A percentile compares a stretch with the other conserved stretches of the same genome.
Evolutionary conservation across 1,139 yeast genomes (phyloP).

Genomic region (Candida sp.): DNA sequence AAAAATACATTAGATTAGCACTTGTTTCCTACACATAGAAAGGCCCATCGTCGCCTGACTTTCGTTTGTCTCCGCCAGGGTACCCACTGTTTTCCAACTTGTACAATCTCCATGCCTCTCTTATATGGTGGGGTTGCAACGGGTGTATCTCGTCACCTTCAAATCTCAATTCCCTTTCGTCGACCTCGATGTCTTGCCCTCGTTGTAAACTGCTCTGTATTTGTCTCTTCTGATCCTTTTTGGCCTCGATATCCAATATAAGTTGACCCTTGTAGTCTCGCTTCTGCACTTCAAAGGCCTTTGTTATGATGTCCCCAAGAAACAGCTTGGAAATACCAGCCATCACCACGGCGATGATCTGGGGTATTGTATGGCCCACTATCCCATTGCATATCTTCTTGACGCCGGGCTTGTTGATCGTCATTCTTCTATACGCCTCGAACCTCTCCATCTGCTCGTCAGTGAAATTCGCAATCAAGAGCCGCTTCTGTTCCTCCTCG

Average conservation of each 20-base stretch:
- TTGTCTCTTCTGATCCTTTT: slow-evolving; percentile 35
- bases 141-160: slow-evolving; percentile 59
- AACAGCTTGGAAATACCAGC: slow-evolving; percentile 91
- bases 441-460: slow-evolving; percentile 88
- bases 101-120: slow-evolving; percentile 80
- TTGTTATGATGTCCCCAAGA: slow-evolving; percentile 85
- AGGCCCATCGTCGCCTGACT: slow-evolving; percentile 4
- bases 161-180: slow-evolving; percentile 32
- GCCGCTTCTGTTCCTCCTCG: slow-evolving; percentile 60
- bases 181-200: slow-evolving; percentile 35
- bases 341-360: slow-evolving; percentile 78
- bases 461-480: slow-evolving; percentile 74
- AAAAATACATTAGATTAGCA: background rate
- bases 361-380: slow-evolving; percentile 83
- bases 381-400: slow-evolving; percentile 82
- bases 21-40: background rate
- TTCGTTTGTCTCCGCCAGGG: slow-evolving; percentile 1
- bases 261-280: slow-evolving; percentile 53
- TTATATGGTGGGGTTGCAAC: slow-evolving; percentile 78
- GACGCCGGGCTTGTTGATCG: slow-evolving; percentile 78
- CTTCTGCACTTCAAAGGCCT: slow-evolving; percentile 72
- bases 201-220: slow-evolving; percentile 30
- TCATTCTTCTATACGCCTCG: slow-evolving; percentile 86
- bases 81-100: slow-evolving; percentile 3
- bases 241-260: slow-evolving; percentile 38